Conservation (phyloP, 2,329 filamentous ascomycete species). For the Ophiostoma australiae region DNA sequence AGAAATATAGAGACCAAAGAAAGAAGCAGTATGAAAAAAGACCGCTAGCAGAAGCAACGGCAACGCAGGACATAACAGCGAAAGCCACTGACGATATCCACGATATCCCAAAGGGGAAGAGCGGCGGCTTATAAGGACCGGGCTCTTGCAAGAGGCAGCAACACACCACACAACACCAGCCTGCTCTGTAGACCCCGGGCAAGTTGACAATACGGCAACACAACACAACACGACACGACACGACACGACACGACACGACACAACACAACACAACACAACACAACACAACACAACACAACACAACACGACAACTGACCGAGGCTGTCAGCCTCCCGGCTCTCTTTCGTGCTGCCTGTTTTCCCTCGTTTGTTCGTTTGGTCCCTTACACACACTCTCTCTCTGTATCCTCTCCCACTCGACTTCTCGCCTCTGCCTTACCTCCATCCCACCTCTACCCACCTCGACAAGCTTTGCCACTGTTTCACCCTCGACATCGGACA, state of each 20-base stretch:
- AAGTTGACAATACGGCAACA: not conserved
- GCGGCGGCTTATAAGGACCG: not conserved
- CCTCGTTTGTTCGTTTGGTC: not conserved
- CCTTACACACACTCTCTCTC: not conserved
- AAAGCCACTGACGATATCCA: not conserved
- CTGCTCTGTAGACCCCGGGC: not conserved
- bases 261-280: not conserved
- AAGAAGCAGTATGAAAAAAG: not conserved
- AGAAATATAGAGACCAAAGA: not conserved
- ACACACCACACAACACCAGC: not conserved
- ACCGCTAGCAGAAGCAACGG: constrained; percentile 1
- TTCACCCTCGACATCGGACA: not conserved
- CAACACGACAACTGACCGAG: not conserved
- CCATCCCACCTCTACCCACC: constrained; percentile 9
- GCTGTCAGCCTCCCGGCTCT: not conserved
- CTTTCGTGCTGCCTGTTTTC: not conserved
- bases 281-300: not conserved
- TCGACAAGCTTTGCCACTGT: constrained; percentile 12
- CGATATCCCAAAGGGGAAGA: constrained; percentile 3
- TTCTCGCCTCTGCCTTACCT: not conserved
- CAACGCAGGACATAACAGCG: not conserved
- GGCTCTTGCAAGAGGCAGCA: not conserved
- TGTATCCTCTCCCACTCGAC: not conserved
- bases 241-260: not conserved
- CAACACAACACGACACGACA: not conserved